Evolutionary conservation across 371 early-diverging fungal genomes (phyloP).

Genomic region (Chytridium lagenaria): DNA sequence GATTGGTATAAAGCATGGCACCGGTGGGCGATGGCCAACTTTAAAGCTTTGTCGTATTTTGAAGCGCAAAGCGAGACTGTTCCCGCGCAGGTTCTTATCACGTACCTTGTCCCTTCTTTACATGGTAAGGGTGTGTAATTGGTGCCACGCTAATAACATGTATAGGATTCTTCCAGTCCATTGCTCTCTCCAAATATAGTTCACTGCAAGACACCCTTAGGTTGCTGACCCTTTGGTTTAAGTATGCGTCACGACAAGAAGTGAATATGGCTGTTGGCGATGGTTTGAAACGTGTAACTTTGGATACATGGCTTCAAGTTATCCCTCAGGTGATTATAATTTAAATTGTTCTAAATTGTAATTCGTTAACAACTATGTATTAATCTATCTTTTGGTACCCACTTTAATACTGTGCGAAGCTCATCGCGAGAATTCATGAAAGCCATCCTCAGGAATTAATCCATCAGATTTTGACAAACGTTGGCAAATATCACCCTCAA

Average conservation of each 20-base stretch:
- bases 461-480: constrained; percentile 84
- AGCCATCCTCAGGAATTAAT: constrained; percentile 79
- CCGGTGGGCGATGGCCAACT: constrained; percentile 93
- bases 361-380: no score
- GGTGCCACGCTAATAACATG: not conserved
- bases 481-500: constrained; percentile 94
- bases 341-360: no score
- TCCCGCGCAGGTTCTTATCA: constrained; percentile 58
- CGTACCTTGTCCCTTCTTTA: constrained; percentile 69
- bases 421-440: constrained; percentile 94
- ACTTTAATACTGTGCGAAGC: constrained; percentile 35
- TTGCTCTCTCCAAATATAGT: constrained; percentile 85
- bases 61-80: constrained; percentile 64
- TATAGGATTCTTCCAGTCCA: constrained; percentile 89
- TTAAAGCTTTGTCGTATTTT: constrained; percentile 80
- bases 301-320: constrained; percentile 96
- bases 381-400: not conserved
- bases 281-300: constrained; percentile 83
- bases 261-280: constrained; percentile 84
- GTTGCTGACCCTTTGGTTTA: constrained; percentile 93
- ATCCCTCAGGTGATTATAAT: constrained; percentile 77
- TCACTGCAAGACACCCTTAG: constrained; percentile 95
- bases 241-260: constrained; percentile 85
- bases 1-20: constrained; percentile 98
- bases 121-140: constrained; percentile 32